phyloP scores from a whole-genome alignment of 805 yeast genomes.

The Sungouiella thailandica region DNA sequence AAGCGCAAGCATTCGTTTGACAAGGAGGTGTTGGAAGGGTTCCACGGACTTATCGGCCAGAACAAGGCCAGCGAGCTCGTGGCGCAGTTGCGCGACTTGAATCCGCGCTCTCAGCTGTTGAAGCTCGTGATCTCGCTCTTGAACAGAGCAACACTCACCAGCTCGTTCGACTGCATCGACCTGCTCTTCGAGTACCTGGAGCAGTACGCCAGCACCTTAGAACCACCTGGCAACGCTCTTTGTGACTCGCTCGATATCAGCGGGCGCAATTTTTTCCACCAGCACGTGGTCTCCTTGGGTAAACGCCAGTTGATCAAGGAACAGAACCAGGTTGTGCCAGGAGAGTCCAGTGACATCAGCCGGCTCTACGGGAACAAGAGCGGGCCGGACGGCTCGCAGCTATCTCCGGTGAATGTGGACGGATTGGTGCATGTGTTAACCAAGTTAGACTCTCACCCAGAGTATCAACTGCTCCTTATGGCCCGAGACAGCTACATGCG shows the following conservation, averaged over 20 bases:
- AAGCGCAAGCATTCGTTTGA: constrained; percentile 22
- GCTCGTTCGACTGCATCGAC: constrained; percentile 55
- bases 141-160: constrained; percentile 57
- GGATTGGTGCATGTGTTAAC: constrained; percentile 59
- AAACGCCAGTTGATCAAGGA: constrained; percentile 44
- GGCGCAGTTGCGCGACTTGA: constrained; percentile 33
- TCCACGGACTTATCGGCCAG: constrained; percentile 19
- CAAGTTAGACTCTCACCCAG: constrained; percentile 28
- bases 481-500: constrained; percentile 72
- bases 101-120: constrained; percentile 43
- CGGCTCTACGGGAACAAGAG: constrained; percentile 22
- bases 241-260: constrained; percentile 61
- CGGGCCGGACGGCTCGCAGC: constrained; percentile 55
- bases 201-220: constrained; percentile 8
- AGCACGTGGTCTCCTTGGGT: constrained; percentile 74
- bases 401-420: constrained; percentile 41
- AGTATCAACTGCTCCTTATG: constrained; percentile 33
- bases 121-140: constrained; percentile 56
- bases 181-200: constrained; percentile 45
- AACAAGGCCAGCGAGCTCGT: constrained; percentile 45
- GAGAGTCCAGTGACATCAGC: constrained; percentile 24
- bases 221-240: constrained; percentile 3
- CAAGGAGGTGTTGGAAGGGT: constrained; percentile 18
- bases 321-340: constrained; percentile 40
- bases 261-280: constrained; percentile 82